A percentile compares a stretch with the other conserved stretches of the same genome.
These are phyloP conservation scores for Crithidia expoeki DNA, from an alignment of 208 protist genomes.

Conservation along the genomic window DNA sequence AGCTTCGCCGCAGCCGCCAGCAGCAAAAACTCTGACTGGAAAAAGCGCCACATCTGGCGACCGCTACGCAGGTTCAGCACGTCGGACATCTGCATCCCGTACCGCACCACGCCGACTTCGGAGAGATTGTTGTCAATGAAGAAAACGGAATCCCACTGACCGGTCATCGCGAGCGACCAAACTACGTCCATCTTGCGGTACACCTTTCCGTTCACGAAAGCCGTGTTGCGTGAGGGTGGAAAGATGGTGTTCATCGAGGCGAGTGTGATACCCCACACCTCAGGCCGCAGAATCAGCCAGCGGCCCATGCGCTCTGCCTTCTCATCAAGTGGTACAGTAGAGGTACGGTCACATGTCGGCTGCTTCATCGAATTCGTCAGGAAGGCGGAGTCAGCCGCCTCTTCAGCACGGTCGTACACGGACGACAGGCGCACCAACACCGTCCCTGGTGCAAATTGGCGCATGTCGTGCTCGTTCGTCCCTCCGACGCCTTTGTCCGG, in stretches of 20 bases:
- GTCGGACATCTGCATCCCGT: conserved; percentile 62
- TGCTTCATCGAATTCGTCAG: conserved; percentile 20
- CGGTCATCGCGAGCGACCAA: conserved; percentile 74
- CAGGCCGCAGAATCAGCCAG: conserved; percentile 79
- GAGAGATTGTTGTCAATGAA: conserved; percentile 90
- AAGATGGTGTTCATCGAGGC: conserved; percentile 66
- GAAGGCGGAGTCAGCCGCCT: conserved; percentile 42
- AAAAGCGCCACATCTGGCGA: conserved; percentile 53
- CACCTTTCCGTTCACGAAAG: conserved; percentile 75
- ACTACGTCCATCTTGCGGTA: conserved; percentile 88
- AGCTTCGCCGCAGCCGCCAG: conserved; percentile 59
- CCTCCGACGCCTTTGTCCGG: background rate
- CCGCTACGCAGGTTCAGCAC: conserved; percentile 47
- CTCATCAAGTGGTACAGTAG: conserved; percentile 29
- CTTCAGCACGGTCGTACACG: conserved; percentile 41
- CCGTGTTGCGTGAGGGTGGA: conserved; percentile 60
- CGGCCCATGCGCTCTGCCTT: conserved; percentile 43
- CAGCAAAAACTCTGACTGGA: conserved; percentile 65
- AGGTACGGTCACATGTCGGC: conserved; percentile 32
- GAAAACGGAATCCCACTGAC: conserved; percentile 81
- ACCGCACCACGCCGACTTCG: conserved; percentile 73
- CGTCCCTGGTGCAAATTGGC: conserved; percentile 37
- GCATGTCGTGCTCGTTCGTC: conserved; percentile 24
- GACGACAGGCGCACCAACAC: conserved; percentile 63
- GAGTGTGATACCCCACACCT: conserved; percentile 80